phyloP scores from a whole-genome alignment of 192 early-diverging fungal species.

The Backusella circina region DNA sequence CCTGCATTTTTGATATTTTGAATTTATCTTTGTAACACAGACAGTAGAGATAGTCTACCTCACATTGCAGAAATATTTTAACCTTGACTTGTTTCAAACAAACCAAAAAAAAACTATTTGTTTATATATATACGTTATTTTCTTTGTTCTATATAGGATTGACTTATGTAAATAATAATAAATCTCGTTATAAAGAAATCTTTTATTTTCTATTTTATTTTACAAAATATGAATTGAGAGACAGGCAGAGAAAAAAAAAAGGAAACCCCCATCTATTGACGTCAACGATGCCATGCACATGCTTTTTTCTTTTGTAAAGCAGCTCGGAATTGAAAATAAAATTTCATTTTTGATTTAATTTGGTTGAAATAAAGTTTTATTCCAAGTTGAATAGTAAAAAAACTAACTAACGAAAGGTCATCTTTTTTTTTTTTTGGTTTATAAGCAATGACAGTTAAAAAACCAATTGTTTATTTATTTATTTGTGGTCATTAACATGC shows the following conservation, averaged over 20 bases:
- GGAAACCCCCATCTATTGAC: too few relatives aligned
- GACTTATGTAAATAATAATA: too few relatives aligned
- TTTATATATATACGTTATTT: neutral
- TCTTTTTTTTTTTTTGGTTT: neutral
- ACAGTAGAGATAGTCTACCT: neutral
- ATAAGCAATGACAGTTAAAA: neutral
- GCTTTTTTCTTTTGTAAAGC: neutral
- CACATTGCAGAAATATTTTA: neutral
- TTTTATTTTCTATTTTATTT: too few relatives aligned
- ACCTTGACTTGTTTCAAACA: neutral
- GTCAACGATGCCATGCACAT: too few relatives aligned
- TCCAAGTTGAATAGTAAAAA: neutral
- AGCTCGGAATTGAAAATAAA: neutral
- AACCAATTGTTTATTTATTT: neutral
- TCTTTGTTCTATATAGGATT: slow-evolving; percentile 2
- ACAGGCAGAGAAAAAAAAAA: too few relatives aligned
- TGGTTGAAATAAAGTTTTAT: neutral
- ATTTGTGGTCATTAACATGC: neutral
- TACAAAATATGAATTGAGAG: too few relatives aligned
- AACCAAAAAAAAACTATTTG: neutral
- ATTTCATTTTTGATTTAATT: slow-evolving; percentile 1
- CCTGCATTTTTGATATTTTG: neutral
- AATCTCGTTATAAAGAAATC: too few relatives aligned
- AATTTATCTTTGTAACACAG: slow-evolving; percentile 11
- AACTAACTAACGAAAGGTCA: neutral